Evolutionary conservation across 768 basidiomycete genomes (phyloP).

Genomic region (Tricholomella constricta): DNA sequence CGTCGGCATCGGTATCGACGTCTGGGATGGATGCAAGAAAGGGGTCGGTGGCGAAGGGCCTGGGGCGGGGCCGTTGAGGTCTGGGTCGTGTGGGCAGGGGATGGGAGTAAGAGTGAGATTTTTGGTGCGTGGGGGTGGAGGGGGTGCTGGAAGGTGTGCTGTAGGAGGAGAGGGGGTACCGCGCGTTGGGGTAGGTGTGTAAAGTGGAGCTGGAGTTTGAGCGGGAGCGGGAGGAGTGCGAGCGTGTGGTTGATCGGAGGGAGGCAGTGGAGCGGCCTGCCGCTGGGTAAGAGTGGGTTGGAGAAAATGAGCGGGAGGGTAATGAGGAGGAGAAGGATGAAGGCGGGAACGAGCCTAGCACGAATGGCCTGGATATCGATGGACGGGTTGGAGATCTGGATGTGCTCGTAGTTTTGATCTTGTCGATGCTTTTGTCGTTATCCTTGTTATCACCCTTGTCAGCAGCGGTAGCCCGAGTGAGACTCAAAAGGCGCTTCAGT

Average conservation of each 20-base stretch:
- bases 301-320: conserved; percentile 15
- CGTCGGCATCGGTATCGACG: no score
- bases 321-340: conserved; percentile 15
- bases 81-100: not conserved
- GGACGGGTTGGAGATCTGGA: conserved; percentile 34
- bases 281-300: conserved; percentile 3
- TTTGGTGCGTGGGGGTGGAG: conserved; percentile 7
- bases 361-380: conserved; percentile 48
- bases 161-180: not conserved
- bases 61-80: conserved; percentile 1
- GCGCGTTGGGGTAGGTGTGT: not conserved
- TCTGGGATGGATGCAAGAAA: not conserved
- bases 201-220: conserved; percentile 15
- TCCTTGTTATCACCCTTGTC: not conserved
- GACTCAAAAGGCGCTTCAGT: conserved; percentile 37
- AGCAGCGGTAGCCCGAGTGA: conserved; percentile 22
- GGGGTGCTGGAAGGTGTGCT: conserved; percentile 5
- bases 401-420: conserved; percentile 12
- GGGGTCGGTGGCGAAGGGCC: not conserved
- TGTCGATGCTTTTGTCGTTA: conserved; percentile 5
- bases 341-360: conserved; percentile 37
- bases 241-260: conserved; percentile 9
- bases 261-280: conserved; percentile 14
- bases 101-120: conserved; percentile 12
- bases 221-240: conserved; percentile 4